Base-by-base conservation (phyloP, 805 yeast genomes). In the Candida oleophila region DNA sequence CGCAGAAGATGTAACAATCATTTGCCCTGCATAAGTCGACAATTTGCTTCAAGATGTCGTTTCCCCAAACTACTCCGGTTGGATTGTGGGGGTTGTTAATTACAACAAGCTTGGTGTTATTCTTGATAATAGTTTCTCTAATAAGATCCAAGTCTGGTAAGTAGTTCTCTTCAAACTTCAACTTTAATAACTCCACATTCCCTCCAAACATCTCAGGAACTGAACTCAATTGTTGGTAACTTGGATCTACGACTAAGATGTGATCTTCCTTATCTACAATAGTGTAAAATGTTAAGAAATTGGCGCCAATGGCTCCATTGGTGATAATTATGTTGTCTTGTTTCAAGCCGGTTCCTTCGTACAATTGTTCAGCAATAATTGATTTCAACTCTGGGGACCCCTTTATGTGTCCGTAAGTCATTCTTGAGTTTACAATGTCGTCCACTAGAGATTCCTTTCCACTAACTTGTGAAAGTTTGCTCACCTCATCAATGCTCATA, bases 301-400 rank as follows among this genome's bases (percentile, higher is more conserved):
- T 79, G 28, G 77, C 82, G 5, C 77, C 83, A 58, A 80, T 80
- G 2, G 81, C 82, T 21, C 83, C 83, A 53, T 77, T 76, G 20
- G 81, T 75, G 22, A 77, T 57, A 18, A 78, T 66, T 21, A 79
- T 70, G 46, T 51, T 46, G 4, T 34, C 44, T 12, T 41, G 21
- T 11, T 30, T 32, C 32, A 42, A 21, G 1, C 49, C 50, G 5
- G 37, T 40, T 3, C 56, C 54, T 40, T 59, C 57, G 51, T 76
- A 73, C 12, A 77, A 41, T 14, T 16, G 21, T 1, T 57, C 47
- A 9, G 75, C 66, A 37, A 78, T 67, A 3, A 60, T 56, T 4
- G 40, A 9, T 43, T 74, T 63, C 46, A 79, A 59, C 22, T 60
- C 65, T 2, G 65, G 64, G 4, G 78, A 69, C 1, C 83, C 83